Evolutionary conservation across 1,284 basidiomycete species (phyloP), one percentile per base, ranked within the genome.

Genomic region (Cutaneotrichosporon daszewskae): DNA sequence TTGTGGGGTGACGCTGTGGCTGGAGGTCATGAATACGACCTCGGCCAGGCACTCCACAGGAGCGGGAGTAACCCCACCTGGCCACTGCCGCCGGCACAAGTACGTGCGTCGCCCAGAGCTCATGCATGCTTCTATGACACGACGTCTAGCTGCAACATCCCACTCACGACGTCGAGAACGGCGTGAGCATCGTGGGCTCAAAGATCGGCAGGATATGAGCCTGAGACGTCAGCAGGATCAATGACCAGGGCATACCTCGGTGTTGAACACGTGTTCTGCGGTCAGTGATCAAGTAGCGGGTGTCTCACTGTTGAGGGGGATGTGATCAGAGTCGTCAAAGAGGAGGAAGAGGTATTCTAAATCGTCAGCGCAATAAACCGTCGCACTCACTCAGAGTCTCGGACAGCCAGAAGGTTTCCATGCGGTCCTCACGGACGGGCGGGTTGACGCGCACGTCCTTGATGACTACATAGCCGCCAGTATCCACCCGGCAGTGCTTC

Each of bases 371-470:
- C 3, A n/a, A 2, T 3, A 10, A 4, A 3, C 11, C 6, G 13
- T 23, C 28, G 24, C 9, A 67, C 71, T 54, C 47, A 72, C 71
- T 97, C 45, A 97, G 72, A 5, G 91, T 96, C 72, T 96, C 91
- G 58, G 84, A 84, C 81, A 92, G 75, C 71, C 88, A 80, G 74
- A 94, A 95, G 14, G 92, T 94, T 73, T 96, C 92, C 88, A 95
- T 95, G 66, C 86, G 84, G 70, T 96, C 88, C 48, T 88, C 81
- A 47, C 79, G 75, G 57, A 73, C 71, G 3, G 77, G 80, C 0
- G 84, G 81, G 4, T 62, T 43, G 48, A 78, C 75, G 60, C 89
- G 84, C 13, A 97, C 92, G 66, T 95, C 87, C 43, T 84, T 70
- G 34, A 97, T 77, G 32, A 82, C 81, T 13, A 87, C 86, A 60